Base-by-base conservation (phyloP, 257 asterid genomes). In the Solanum pennellii region DNA sequence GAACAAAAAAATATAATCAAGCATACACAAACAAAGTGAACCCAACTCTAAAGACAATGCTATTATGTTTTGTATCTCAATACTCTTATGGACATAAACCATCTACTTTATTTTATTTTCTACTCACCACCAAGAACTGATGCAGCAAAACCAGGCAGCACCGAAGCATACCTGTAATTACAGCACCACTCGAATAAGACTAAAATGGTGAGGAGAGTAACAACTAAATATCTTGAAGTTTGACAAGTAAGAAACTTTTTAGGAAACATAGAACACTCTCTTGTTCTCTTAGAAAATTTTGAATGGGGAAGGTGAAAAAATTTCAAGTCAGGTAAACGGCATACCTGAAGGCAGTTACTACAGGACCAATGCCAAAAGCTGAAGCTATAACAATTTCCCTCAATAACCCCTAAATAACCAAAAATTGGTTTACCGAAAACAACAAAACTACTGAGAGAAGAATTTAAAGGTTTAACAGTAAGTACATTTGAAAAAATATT, bases 51-150 rank as follows among this genome's bases (percentile, higher is more conserved):
- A 76, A 25, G 83, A 76, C 7, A 56, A 42, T 14, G 60, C 14
- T 42, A 76, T n/a, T 44, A 77, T 77, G 62, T 52, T 77, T 77
- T n/a, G 29, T 25, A 44, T 77, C 37, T 44, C 31, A 18, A 15
- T 14, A 77, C 5, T n/a, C 59, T 45, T 42, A 44, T 25, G 84
- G 65, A 45, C 15, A 18, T 44, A 79, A 44, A 44, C 15, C 62
- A 15, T 10, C 65, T 44, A 44, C 65, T n/a, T 79, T 2, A 79
- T 79, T 15, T 15, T 79, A 79, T 66, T 45, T 39, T 79, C 56
- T 27, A 90, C 92, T 89, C 44, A 91, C 94, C 93, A 13, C 93
- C 93, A 59, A 92, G 91, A 88, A 92, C 92, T 52, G 90, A 90
- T 79, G 91, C 88, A 12, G 92, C 90, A 88, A 92, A 92, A 85